Evolutionary conservation across 495 filamentous ascomycete species (phyloP), one percentile per base, ranked within the genome.

Genomic region (Lepidopterella palustris): DNA sequence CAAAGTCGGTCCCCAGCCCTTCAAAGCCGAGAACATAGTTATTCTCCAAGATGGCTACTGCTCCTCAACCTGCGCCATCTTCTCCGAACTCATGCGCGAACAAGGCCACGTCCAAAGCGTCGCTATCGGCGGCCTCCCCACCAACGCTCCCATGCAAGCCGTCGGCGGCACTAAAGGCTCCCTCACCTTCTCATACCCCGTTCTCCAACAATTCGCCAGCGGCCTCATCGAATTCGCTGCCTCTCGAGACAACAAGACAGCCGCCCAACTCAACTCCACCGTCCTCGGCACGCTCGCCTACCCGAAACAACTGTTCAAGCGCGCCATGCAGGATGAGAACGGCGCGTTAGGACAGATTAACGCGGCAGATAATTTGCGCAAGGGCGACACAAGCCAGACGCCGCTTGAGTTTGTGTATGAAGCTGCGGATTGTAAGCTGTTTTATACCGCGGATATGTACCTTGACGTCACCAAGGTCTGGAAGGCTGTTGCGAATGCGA

Each of bases 361-460:
- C 51, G 60, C 63, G 3, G 51, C 50, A 18, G 65, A 68, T 45
- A 59, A 61, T 23, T 53, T 68, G 5, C 65, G 61, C 20, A 35
- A 51, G 26, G 49, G 45, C 32, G 65, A 68, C 45, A 53, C 57
- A 5, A 32, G 24, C 1, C 55, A 29, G n/a, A 61, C 55, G 8
- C 65, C 66, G 6, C 51, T 66, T 0, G 59, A 68, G 29, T 68
- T 68, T 48, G 45, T 62, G 11, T 68, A 68, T 47, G 66, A 65
- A 55, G 66, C 66, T 27, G 66, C 66, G 20, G 66, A 68, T 35
- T 68, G 66, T 53, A 49, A 56, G 20, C 6, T 68, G 15, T 68
- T 65, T 40, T 68, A 65, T 35, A 68, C 66, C 1, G 53, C 52
- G 5, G 56, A 58, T 11, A 60, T 59, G 55, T 18, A 63, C 27